Evolutionary conservation across 495 filamentous ascomycete genomes (phyloP), one percentile per base, ranked within the genome.

Genomic region (Talaromyces ruber): DNA sequence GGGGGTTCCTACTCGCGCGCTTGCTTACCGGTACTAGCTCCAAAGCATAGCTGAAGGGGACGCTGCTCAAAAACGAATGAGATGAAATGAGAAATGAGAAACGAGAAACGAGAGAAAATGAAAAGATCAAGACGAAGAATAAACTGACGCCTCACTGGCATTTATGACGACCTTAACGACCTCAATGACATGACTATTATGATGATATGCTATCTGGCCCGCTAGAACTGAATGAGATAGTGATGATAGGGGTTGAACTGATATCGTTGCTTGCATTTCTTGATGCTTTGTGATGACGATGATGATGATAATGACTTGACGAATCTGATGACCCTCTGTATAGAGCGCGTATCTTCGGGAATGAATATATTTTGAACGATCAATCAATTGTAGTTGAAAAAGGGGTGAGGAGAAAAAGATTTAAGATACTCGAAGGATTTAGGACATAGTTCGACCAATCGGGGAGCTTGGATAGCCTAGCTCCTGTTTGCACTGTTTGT

Each of bases 401-500:
- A 34, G 16, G 16, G 14, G n/a, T n/a, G n/a, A n/a, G n/a, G n/a
- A n/a, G 16, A 16, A 37, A 1, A 14, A 37, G 7, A 14, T 3
- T 11, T 12, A 12, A 16, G 34, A 34, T 34, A 2, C 9, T 37
- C 1, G 39, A n/a, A 6, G 7, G 39, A 18, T 45, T 2, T 45
- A 9, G n/a, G n/a, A n/a, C 21, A 47, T 47, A 47, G 43, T 47
- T 47, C 43, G 50, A 21, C 50, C 50, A 53, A 53, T 53, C 50
- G 28, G 9, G 28, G 21, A 1, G 47, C 47, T 51, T 9, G 24
- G 16, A 55, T 6, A 2, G 30, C 12, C 12, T 21, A 55, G 12
- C 6, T 12, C 12, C 1, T 60, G 59, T 60, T 60, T 60, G 59
- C 59, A 50, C 26, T 60, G 59, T 60, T 60, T 60, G 59, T 34